Percentiles rank a stretch among this genome's conserved stretches.
Evolutionary conservation across 352 stramenopile genomes (phyloP).

Genomic region (Phytophthora brassicae): DNA sequence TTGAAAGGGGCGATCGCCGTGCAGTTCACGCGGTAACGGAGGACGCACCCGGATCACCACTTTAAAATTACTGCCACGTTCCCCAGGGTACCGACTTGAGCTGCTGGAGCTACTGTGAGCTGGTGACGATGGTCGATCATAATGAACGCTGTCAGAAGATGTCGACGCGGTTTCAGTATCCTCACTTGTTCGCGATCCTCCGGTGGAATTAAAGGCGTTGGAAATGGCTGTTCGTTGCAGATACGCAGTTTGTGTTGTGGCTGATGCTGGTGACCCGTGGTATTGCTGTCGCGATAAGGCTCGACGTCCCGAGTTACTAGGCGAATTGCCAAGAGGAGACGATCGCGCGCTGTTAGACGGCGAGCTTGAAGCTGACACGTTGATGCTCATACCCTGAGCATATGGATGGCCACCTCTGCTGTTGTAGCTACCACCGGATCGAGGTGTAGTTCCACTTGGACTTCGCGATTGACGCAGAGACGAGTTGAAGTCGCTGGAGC

Average conservation of each 20-base stretch:
- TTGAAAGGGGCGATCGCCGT: conserved; percentile 88
- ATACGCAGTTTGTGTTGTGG: conserved; percentile 13
- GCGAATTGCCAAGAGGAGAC: conserved; percentile 33
- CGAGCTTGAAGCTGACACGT: conserved; percentile 42
- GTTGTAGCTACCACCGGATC: conserved; percentile 13
- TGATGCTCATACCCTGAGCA: conserved; percentile 48
- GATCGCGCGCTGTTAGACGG: conserved; percentile 33
- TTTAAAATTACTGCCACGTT: conserved; percentile 87
- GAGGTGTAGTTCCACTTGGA: conserved; percentile 20
- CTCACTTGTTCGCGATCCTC: conserved; percentile 23
- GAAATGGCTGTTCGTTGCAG: conserved; percentile 71
- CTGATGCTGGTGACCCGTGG: conserved; percentile 16
- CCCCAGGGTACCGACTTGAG: conserved; percentile 33
- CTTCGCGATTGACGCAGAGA: conserved; percentile 31
- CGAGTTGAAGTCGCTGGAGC: conserved; percentile 36
- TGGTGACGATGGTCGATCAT: conserved; percentile 40
- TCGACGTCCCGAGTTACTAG: conserved; percentile 25
- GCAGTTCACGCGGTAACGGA: conserved; percentile 85
- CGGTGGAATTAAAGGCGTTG: conserved; percentile 55
- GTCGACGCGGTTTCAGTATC: conserved; percentile 69
- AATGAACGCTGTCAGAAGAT: conserved; percentile 45
- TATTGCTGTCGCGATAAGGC: conserved; percentile 33
- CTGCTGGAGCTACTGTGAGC: conserved; percentile 36
- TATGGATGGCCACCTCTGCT: conserved; percentile 17
- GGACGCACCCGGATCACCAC: conserved; percentile 93